phyloP scores from a whole-genome alignment of 1,284 basidiomycete species.

The Apiotrichum sp. region DNA sequence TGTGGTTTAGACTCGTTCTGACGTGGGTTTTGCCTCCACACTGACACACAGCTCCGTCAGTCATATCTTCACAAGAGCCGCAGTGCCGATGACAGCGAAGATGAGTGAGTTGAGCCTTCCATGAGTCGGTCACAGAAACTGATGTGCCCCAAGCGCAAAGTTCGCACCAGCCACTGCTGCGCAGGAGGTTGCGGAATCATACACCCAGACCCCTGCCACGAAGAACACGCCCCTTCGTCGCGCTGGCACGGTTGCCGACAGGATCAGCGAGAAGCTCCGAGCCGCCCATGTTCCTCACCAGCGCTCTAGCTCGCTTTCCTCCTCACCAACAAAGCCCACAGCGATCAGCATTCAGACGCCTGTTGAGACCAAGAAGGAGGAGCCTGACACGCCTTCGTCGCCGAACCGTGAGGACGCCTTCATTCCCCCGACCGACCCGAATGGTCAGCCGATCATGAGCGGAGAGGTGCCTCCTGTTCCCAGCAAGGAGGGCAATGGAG shows the following conservation, averaged over 20 bases:
- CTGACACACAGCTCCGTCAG: slow-evolving; percentile 56
- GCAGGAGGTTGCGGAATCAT: slow-evolving; percentile 55
- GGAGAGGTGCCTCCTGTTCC: slow-evolving; percentile 17
- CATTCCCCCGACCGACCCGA: slow-evolving; percentile 37
- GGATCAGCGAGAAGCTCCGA: slow-evolving; percentile 45
- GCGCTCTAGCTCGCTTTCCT: neutral
- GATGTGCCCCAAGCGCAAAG: slow-evolving; percentile 55
- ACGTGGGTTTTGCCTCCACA: neutral
- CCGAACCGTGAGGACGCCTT: slow-evolving; percentile 36
- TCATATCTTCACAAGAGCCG: slow-evolving; percentile 70
- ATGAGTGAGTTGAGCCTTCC: slow-evolving; percentile 61
- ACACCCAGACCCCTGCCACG: slow-evolving; percentile 65
- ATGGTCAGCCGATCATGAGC: slow-evolving; percentile 28
- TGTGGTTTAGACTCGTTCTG: too few relatives aligned
- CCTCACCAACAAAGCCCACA: neutral
- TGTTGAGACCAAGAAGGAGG: neutral
- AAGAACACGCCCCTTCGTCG: slow-evolving; percentile 20
- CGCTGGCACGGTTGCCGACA: slow-evolving; percentile 44
- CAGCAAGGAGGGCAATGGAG: slow-evolving; percentile 8
- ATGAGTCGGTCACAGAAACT: neutral
- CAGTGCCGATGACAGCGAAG: slow-evolving; percentile 78
- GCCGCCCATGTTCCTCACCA: slow-evolving; percentile 24
- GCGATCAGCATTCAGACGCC: slow-evolving; percentile 18
- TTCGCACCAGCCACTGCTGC: slow-evolving; percentile 61
- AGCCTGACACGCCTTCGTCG: slow-evolving; percentile 21